phyloP scores from a whole-genome alignment of 2,329 filamentous ascomycete genomes.

The Botrytis galanthina region DNA sequence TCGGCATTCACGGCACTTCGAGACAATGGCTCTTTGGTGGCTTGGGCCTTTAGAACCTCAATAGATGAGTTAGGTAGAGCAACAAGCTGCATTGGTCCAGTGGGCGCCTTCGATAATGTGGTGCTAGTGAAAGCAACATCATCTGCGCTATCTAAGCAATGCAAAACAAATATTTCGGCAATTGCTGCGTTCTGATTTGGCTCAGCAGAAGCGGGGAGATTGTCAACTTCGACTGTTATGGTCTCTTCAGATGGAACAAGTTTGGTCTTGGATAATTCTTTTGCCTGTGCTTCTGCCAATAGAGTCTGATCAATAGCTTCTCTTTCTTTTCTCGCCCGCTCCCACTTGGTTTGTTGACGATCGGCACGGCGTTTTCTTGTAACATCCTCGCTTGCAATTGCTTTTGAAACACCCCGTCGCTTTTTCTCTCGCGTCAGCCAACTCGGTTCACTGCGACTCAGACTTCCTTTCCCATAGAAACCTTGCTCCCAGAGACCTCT shows the following conservation, averaged over 20 bases:
- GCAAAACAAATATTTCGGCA: not conserved
- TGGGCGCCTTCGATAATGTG: conserved; percentile 22
- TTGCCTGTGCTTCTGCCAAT: conserved; percentile 47
- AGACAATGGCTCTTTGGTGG: not conserved
- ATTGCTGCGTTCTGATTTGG: not conserved
- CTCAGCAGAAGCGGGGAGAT: not conserved
- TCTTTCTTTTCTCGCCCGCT: conserved; percentile 82
- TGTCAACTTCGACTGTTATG: not conserved
- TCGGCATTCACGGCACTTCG: not conserved
- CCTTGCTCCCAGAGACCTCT: conserved; percentile 91
- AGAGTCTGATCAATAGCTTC: conserved; percentile 76
- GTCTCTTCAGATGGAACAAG: not conserved
- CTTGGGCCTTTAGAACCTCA: not conserved
- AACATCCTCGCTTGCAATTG: conserved; percentile 75
- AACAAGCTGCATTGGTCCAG: conserved; percentile 45
- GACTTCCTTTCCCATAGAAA: conserved; percentile 91
- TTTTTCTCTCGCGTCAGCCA: conserved; percentile 85
- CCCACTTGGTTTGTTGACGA: conserved; percentile 81
- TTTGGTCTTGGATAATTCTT: not conserved
- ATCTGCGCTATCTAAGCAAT: not conserved
- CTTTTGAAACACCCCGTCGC: conserved; percentile 60
- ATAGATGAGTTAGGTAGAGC: conserved; percentile 49
- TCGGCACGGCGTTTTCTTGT: conserved; percentile 77
- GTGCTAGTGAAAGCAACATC: not conserved
- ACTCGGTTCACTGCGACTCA: conserved; percentile 91